Evolutionary conservation across 345 rosid species (phyloP), one percentile per base, ranked within the genome.

Genomic region (Eutrema yunnanense): DNA sequence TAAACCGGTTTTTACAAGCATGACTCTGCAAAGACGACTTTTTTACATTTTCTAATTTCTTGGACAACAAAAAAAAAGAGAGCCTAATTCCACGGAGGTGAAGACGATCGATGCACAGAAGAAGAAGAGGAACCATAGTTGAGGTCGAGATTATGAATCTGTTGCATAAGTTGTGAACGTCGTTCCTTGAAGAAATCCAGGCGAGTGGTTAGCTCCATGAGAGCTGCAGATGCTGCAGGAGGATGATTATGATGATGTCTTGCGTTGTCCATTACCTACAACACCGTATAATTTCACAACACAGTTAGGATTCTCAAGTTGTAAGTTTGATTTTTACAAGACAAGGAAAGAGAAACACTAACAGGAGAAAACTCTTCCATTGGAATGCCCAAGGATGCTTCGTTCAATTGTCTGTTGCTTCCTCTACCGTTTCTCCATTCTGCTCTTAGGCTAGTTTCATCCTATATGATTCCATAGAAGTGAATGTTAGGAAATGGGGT

Each of bases 121-220:
- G 96, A 82, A 32, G 93, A 82, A 22, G 88, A 80, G 2, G 78
- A 66, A 14, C 93, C 97, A 30, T 94, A 88, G 79, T 88, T 91
- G 66, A 84, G 76, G 80, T 91, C 97, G 52, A 94, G 98, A 79
- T 85, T 91, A 77, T 91, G 93, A 65, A 94, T 95, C 77, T 94
- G 98, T 73, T 91, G 95, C 91, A 94, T 94, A 8, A 94, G 88
- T 75, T 94, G 96, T 22, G 98, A 89, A 27, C 98, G 91, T 76
- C 96, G 81, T 84, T 94, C 98, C 80, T 94, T 91, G 92, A 94
- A 94, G 83, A 88, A 94, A 83, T 94, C 98, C 4, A 94, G 96
- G 5, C 96, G 92, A 8, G 90, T 84, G 4, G 97, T 91, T 79
- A 94, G 76, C 80, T 94, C 96, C 67, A 91, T 90, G 58, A 94